Percentiles rank a stretch among this genome's conserved stretches.
Evolutionary conservation across 2,329 filamentous ascomycete genomes (phyloP).

Genomic region (Hirsutella thompsonii): DNA sequence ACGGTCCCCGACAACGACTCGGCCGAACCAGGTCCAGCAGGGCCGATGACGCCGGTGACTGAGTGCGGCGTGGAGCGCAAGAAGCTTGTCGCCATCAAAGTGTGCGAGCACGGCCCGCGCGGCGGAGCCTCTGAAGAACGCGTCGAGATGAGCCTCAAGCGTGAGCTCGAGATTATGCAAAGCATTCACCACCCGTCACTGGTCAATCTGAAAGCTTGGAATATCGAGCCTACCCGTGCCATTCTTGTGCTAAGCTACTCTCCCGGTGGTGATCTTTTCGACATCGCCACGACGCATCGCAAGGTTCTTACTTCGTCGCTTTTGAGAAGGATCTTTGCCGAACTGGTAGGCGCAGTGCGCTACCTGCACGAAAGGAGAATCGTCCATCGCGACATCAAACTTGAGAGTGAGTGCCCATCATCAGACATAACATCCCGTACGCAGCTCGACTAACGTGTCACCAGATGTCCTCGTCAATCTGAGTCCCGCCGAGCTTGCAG

Average conservation of each 20-base stretch:
- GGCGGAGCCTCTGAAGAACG: conserved; percentile 88
- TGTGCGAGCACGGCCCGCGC: conserved; percentile 87
- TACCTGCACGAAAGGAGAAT: conserved; percentile 81
- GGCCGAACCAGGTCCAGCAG: conserved; percentile 10
- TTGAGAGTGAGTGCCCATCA: conserved; percentile 57
- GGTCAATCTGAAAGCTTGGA: conserved; percentile 86
- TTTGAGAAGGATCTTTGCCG: conserved; percentile 76
- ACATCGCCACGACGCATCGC: conserved; percentile 65
- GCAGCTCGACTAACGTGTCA: conserved; percentile 1
- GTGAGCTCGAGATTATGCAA: conserved; percentile 90
- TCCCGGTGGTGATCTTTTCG: conserved; percentile 88
- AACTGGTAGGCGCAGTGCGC: conserved; percentile 70
- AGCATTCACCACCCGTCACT: conserved; percentile 79
- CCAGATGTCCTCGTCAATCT: conserved; percentile 86
- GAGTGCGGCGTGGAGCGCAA: conserved; percentile 41
- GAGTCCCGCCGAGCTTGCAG: conserved; percentile 52
- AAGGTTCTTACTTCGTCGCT: conserved; percentile 55
- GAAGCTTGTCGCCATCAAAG: conserved; percentile 84
- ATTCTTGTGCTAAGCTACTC: conserved; percentile 85
- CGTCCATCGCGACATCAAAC: conserved; percentile 93
- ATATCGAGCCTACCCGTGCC: conserved; percentile 67
- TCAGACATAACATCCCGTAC: neutral
- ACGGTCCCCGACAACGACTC: conserved; percentile 34
- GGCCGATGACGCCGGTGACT: conserved; percentile 17
- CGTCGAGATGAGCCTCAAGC: conserved; percentile 84